Conservation (phyloP, 768 basidiomycete genomes). For the Clavaria fumosa region DNA sequence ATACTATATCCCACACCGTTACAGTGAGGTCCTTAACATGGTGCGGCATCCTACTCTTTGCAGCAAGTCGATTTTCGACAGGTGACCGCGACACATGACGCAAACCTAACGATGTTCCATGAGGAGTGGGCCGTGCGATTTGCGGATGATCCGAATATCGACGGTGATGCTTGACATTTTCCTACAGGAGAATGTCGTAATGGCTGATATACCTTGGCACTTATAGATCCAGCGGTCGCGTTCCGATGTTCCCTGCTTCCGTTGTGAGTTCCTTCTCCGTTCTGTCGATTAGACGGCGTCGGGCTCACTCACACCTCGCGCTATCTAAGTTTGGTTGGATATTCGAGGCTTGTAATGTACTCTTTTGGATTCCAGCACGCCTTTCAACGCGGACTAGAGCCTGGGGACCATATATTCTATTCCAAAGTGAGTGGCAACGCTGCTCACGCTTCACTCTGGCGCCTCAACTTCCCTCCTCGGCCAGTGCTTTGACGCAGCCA, state of each 20-base stretch:
- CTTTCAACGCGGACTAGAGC: conserved; percentile 50
- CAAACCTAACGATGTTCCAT: conserved; percentile 36
- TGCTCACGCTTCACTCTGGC: neutral
- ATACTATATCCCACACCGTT: neutral
- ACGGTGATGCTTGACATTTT: conserved; percentile 23
- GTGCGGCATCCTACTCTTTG: too few species aligned
- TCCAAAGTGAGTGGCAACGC: conserved; percentile 34
- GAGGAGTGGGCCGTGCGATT: conserved; percentile 57
- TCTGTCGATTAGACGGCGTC: conserved; percentile 3
- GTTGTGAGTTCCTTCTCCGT: conserved; percentile 36
- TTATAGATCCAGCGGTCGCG: conserved; percentile 36
- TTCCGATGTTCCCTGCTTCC: conserved; percentile 57
- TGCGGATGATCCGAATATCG: conserved; percentile 39
- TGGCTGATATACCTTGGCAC: neutral
- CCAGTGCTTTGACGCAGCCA: conserved; percentile 60
- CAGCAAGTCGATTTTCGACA: conserved; percentile 54
- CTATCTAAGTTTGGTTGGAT: conserved; percentile 46
- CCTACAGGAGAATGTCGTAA: too few species aligned
- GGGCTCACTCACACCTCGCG: conserved; percentile 5
- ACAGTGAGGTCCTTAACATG: conserved; percentile 9
- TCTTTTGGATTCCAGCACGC: conserved; percentile 81
- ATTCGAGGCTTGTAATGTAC: conserved; percentile 73
- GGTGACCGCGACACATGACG: conserved; percentile 48
- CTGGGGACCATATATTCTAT: conserved; percentile 50
- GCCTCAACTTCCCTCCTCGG: neutral